These are phyloP conservation scores for Iberis pinnata DNA, from an alignment of 345 rosid genomes.

Conservation along the genomic window DNA sequence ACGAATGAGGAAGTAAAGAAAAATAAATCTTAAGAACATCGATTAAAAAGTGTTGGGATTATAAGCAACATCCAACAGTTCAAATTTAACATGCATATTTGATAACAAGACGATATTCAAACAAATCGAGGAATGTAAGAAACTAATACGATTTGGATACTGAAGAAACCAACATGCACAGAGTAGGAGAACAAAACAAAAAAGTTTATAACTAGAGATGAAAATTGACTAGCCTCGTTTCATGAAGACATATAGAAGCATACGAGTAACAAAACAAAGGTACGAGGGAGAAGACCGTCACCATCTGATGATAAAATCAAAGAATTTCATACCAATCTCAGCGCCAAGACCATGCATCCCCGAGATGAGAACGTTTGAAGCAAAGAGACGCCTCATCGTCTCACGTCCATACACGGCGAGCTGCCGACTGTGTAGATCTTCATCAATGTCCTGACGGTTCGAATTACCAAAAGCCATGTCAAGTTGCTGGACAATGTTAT, in stretches of 20 bases:
- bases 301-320: background rate
- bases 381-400: slow-evolving; percentile 94
- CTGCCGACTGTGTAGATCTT: slow-evolving; percentile 98
- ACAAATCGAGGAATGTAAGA: background rate
- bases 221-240: background rate
- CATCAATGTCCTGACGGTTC: slow-evolving; percentile 75
- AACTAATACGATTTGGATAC: slow-evolving; percentile 1
- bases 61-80: too few relatives aligned
- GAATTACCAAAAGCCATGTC: slow-evolving; percentile 72
- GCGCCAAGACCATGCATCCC: slow-evolving; percentile 97
- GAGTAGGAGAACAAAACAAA: too few relatives aligned
- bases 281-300: background rate
- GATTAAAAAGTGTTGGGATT: too few relatives aligned
- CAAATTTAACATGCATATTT: background rate
- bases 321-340: slow-evolving; percentile 64
- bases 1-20: background rate
- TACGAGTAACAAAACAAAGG: background rate
- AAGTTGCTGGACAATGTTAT: slow-evolving; percentile 23
- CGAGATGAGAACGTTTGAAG: slow-evolving; percentile 74
- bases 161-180: slow-evolving; percentile 2
- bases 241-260: too few relatives aligned
- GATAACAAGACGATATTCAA: background rate
- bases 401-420: slow-evolving; percentile 99
- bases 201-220: slow-evolving; percentile 1
- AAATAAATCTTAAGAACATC: too few relatives aligned